These are phyloP conservation scores for Lolium perenne DNA, from an alignment of 176 grass and related monocot species.

Conservation along the genomic window DNA sequence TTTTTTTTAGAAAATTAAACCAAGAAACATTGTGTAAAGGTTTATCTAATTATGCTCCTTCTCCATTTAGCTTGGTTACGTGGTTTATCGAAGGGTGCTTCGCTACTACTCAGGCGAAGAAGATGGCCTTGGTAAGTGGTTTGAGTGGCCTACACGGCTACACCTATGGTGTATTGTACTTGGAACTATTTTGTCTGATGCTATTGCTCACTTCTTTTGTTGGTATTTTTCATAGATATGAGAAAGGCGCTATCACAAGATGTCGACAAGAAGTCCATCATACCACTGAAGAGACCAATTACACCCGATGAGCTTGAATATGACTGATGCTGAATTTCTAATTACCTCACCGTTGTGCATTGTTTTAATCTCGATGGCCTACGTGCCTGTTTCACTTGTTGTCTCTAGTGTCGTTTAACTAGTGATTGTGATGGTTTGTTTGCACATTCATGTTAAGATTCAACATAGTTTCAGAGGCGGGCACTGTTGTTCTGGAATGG, in stretches of 20 bases:
- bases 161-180: too few relatives aligned
- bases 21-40: neutral
- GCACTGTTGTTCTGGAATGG: neutral
- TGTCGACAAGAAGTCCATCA: conserved; percentile 90
- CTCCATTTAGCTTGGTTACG: conserved; percentile 78
- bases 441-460: neutral
- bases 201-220: conserved; percentile 20
- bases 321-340: conserved; percentile 57
- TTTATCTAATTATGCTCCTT: conserved; percentile 29
- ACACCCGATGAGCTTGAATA: conserved; percentile 99
- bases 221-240: conserved; percentile 66
- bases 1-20: neutral
- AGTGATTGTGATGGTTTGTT: neutral
- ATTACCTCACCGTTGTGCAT: neutral
- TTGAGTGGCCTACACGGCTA: too few relatives aligned
- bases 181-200: too few relatives aligned
- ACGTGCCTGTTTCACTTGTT: neutral
- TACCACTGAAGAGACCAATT: conserved; percentile 90
- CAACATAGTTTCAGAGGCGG: neutral
- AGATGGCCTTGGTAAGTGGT: conserved; percentile 85
- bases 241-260: conserved; percentile 92
- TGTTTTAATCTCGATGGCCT: neutral
- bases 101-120: conserved; percentile 99
- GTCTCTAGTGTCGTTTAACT: neutral
- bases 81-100: conserved; percentile 91